A percentile compares a stretch with the other conserved stretches of the same genome.
Conservation (phyloP, 2,329 filamentous ascomycete genomes). For the Sporothrix protearum region DNA sequence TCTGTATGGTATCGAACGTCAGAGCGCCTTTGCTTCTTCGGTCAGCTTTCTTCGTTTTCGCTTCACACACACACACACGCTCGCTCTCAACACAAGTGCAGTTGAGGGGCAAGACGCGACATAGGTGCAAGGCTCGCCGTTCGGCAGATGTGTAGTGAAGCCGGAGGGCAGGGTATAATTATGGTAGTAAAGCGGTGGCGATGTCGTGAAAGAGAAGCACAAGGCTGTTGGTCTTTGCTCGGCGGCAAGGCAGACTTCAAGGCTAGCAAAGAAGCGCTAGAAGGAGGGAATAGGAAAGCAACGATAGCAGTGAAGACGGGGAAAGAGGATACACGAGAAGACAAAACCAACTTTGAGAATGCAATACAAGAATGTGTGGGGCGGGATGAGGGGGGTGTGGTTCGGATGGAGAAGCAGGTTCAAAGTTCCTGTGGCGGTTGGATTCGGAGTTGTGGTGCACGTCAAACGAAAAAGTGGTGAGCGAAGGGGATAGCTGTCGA, state of each 20-base stretch:
- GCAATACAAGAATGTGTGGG: background rate
- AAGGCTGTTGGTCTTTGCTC: background rate
- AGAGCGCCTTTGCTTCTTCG: background rate
- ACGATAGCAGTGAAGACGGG: background rate
- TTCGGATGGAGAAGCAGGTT: background rate
- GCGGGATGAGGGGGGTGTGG: background rate
- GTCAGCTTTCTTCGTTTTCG: background rate
- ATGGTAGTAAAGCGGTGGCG: background rate
- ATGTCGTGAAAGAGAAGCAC: background rate
- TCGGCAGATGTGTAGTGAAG: background rate
- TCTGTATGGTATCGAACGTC: background rate
- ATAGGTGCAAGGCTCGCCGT: slow-evolving; percentile 14
- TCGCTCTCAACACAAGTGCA: slow-evolving; percentile 17
- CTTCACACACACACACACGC: slow-evolving; percentile 14
- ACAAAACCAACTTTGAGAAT: background rate
- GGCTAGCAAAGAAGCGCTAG: slow-evolving; percentile 16
- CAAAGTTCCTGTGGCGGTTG: slow-evolving; percentile 1
- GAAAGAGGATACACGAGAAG: slow-evolving; percentile 6
- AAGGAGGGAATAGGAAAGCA: slow-evolving; percentile 3
- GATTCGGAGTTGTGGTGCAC: slow-evolving; percentile 1
- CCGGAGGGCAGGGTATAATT: background rate
- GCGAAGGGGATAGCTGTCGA: background rate
- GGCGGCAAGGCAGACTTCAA: slow-evolving; percentile 16
- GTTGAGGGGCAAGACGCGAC: background rate
- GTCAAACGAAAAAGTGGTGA: background rate